These are phyloP conservation scores for Mucor indicus DNA, from an alignment of 371 early-diverging fungal species.

Conservation along the genomic window DNA sequence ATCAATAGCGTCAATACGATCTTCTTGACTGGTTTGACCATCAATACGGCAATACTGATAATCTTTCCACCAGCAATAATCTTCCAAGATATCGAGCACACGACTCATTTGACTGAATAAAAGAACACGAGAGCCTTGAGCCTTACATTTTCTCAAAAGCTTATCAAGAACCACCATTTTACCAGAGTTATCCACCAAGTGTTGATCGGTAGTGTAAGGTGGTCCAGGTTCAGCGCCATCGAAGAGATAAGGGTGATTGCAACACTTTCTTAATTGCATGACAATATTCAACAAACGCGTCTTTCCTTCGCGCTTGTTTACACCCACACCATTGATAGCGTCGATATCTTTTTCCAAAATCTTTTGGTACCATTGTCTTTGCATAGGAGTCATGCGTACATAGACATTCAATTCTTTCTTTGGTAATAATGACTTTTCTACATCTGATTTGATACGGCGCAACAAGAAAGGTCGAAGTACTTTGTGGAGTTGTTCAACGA, in stretches of 20 bases:
- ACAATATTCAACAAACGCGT: constrained; percentile 96
- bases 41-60: constrained; percentile 98
- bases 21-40: constrained; percentile 94
- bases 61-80: constrained; percentile 91
- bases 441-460: constrained; percentile 97
- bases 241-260: constrained; percentile 99
- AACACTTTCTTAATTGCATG: constrained; percentile 99
- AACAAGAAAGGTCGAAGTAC: constrained; percentile 95
- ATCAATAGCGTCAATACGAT: constrained; percentile 91
- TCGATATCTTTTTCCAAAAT: constrained; percentile 98
- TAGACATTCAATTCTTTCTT: constrained; percentile 98
- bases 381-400: constrained; percentile 94
- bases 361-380: constrained; percentile 96
- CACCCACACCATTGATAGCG: constrained; percentile 82
- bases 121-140: constrained; percentile 94
- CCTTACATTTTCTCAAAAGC: constrained; percentile 79
- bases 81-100: constrained; percentile 98
- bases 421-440: constrained; percentile 94
- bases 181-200: constrained; percentile 92
- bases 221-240: constrained; percentile 92
- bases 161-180: constrained; percentile 96
- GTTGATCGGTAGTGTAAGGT: constrained; percentile 97
- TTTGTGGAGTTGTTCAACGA: constrained; percentile 91
- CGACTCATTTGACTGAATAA: constrained; percentile 99
- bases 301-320: constrained; percentile 72